A percentile compares a stretch with the other conserved stretches of the same genome.
These are phyloP conservation scores for Penicillium sp. DNA, from an alignment of 2,329 filamentous ascomycete genomes.

Conservation along the genomic window DNA sequence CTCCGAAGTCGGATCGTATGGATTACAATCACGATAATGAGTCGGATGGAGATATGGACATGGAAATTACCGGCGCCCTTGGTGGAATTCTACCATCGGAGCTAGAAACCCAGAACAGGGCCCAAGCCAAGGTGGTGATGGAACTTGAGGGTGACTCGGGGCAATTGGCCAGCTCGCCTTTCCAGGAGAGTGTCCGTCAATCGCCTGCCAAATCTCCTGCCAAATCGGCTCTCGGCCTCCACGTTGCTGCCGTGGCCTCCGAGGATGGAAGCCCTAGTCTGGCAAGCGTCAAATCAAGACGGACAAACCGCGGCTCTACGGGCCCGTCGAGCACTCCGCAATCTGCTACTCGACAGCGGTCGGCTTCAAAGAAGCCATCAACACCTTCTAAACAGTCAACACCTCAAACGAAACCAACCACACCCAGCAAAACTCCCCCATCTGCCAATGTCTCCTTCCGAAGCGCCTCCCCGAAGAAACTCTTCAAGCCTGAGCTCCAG, in stretches of 20 bases:
- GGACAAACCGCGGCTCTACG: conserved; percentile 50
- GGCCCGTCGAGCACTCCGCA: conserved; percentile 47
- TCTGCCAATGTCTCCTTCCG: conserved; percentile 48
- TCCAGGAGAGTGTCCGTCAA: conserved; percentile 36
- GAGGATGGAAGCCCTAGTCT: conserved; percentile 57
- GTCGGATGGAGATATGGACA: conserved; percentile 40
- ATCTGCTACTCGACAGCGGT: conserved; percentile 35
- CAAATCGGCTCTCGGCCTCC: conserved; percentile 28
- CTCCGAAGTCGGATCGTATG: conserved; percentile 20
- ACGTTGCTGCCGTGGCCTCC: conserved; percentile 43
- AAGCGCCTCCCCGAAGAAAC: conserved; percentile 51
- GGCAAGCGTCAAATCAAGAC: conserved; percentile 50
- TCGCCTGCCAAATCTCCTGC: conserved; percentile 28
- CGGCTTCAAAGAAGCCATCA: conserved; percentile 39
- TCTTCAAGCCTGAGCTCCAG: conserved; percentile 45
- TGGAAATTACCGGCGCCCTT: conserved; percentile 60
- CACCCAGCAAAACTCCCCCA: conserved; percentile 52
- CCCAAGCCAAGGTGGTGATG: conserved; percentile 57
- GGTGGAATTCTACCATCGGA: conserved; percentile 53
- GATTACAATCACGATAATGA: conserved; percentile 29
- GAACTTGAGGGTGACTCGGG: conserved; percentile 56
- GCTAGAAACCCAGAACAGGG: conserved; percentile 40
- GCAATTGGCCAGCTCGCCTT: conserved; percentile 48
- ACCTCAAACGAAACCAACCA: conserved; percentile 47
- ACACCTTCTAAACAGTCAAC: conserved; percentile 45